Percentiles rank a stretch among this genome's conserved stretches.
Evolutionary conservation across 169 alveolate species (phyloP).

Genomic region (Cryptosporidium ubiquitum): DNA sequence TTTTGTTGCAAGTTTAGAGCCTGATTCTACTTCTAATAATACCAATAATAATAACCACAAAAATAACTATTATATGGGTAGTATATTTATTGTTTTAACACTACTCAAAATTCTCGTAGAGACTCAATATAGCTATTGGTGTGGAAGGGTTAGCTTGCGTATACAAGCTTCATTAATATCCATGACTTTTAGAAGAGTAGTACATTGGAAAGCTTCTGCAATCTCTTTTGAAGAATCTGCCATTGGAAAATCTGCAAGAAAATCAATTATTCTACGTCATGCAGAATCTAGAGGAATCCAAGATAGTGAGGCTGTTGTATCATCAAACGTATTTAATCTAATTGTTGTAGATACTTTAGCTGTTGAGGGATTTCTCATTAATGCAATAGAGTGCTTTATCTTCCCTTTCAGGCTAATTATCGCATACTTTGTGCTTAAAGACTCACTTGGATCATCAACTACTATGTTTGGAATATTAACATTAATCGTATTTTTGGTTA

Average conservation of each 20-base stretch:
- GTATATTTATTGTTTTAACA: constrained; percentile 14
- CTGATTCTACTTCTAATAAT: background rate
- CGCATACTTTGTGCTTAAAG: constrained; percentile 63
- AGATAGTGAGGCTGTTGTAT: constrained; percentile 70
- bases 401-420: constrained; percentile 59
- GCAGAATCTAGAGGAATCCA: constrained; percentile 66
- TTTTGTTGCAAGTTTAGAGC: constrained; percentile 65
- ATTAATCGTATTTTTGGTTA: constrained; percentile 19
- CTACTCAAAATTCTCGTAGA: constrained; percentile 49
- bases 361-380: constrained; percentile 68
- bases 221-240: constrained; percentile 28
- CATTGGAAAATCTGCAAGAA: constrained; percentile 63
- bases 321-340: constrained; percentile 61
- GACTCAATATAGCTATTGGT: constrained; percentile 70
- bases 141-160: constrained; percentile 69
- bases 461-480: constrained; percentile 41
- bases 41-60: background rate
- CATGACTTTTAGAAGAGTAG: constrained; percentile 68
- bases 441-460: constrained; percentile 47
- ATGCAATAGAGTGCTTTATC: constrained; percentile 57
- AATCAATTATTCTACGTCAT: constrained; percentile 52
- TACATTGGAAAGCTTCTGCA: constrained; percentile 68
- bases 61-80: constrained; percentile 38
- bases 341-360: constrained; percentile 66
- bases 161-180: constrained; percentile 65